Percentiles rank a stretch among this genome's conserved stretches.
Evolutionary conservation across 2,329 filamentous ascomycete genomes (phyloP).

Genomic region (Cercospora sp.): DNA sequence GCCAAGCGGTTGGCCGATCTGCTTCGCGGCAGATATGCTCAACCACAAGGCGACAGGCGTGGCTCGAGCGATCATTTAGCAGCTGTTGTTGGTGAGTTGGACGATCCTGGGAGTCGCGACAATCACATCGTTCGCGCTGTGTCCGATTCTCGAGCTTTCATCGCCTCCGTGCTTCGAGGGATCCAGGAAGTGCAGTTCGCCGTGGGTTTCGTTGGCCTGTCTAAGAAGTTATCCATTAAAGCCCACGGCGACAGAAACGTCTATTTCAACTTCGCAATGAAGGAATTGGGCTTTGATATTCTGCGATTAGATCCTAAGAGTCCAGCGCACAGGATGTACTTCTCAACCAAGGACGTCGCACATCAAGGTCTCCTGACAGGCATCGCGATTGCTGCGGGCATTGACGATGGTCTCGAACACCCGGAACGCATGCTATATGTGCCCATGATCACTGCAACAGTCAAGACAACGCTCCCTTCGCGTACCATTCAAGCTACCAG

Average conservation of each 20-base stretch:
- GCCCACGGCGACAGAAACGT: constrained; percentile 69
- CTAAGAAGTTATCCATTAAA: constrained; percentile 71
- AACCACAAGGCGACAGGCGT: constrained; percentile 35
- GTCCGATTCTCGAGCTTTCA: constrained; percentile 88
- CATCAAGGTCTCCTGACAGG: constrained; percentile 92
- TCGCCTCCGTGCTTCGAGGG: constrained; percentile 83
- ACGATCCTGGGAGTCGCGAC: constrained; percentile 64
- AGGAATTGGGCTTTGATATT: constrained; percentile 91
- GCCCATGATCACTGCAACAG: constrained; percentile 93
- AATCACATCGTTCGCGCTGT: constrained; percentile 77
- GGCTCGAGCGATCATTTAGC: constrained; percentile 59
- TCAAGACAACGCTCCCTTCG: constrained; percentile 90
- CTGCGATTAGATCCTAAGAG: constrained; percentile 89
- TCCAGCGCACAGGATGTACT: constrained; percentile 97
- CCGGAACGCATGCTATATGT: constrained; percentile 88
- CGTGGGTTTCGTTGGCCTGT: constrained; percentile 84
- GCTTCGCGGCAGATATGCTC: constrained; percentile 44
- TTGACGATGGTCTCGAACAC: constrained; percentile 85
- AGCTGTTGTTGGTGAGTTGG: constrained; percentile 73
- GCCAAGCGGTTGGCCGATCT: constrained; percentile 59
- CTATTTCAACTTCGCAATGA: constrained; percentile 85
- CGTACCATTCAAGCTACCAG: constrained; percentile 83
- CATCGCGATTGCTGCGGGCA: constrained; percentile 84
- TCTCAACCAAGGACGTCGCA: constrained; percentile 85
- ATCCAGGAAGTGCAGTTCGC: constrained; percentile 97